These are phyloP conservation scores for Yamadazyma phyllophila DNA, from an alignment of 805 yeast species.

Conservation along the genomic window DNA sequence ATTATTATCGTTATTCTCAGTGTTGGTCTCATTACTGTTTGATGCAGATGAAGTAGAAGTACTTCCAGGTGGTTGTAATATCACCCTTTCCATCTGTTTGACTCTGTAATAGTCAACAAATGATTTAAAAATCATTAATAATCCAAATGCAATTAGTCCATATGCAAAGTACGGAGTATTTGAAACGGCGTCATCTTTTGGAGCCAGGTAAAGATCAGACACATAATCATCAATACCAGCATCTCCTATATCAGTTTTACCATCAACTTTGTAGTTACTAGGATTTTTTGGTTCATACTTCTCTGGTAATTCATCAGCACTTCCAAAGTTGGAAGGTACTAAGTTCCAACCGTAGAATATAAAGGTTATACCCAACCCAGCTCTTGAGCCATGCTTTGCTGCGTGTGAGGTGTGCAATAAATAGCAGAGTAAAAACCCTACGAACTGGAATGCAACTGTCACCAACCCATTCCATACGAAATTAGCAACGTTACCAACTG, in stretches of 20 bases:
- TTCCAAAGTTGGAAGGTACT: conserved; percentile 41
- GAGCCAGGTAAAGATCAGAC: conserved; percentile 23
- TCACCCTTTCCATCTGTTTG: conserved; percentile 68
- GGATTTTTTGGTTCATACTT: conserved; percentile 35
- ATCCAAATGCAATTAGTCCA: conserved; percentile 65
- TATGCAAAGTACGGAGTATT: conserved; percentile 58
- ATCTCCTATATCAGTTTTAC: conserved; percentile 23
- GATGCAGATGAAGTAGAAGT: neutral
- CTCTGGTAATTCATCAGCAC: conserved; percentile 31
- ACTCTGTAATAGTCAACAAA: conserved; percentile 71
- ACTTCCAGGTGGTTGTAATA: conserved; percentile 30
- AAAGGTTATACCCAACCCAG: conserved; percentile 86
- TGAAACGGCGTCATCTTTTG: conserved; percentile 4
- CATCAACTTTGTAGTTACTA: conserved; percentile 30
- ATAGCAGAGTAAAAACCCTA: conserved; percentile 89
- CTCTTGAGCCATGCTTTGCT: conserved; percentile 90
- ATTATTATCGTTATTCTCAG: neutral
- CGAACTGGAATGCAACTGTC: conserved; percentile 87
- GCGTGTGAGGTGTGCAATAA: conserved; percentile 95
- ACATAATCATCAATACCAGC: conserved; percentile 31
- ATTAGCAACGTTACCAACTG: conserved; percentile 89
- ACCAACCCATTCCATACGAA: conserved; percentile 88
- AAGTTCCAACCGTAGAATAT: conserved; percentile 56
- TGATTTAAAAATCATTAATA: conserved; percentile 62
- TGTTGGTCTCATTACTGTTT: neutral